Percentiles rank a stretch among this genome's conserved stretches.
phyloP scores from a whole-genome alignment of 257 asterid genomes.

The Penstemon eatonii region DNA sequence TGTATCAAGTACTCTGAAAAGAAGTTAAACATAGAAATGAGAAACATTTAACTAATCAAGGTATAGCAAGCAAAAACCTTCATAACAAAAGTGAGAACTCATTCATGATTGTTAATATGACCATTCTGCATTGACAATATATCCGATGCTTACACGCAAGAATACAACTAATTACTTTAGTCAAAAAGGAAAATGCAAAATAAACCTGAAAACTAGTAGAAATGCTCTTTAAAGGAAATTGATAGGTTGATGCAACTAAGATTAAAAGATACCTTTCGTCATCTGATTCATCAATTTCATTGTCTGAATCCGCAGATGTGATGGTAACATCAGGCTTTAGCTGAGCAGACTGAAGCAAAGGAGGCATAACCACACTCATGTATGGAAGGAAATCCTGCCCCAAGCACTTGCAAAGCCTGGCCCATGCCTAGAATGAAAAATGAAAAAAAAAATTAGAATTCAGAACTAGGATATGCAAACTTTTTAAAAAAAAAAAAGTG shows the following conservation, averaged over 20 bases:
- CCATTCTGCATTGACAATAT: background rate
- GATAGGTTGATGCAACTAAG: background rate
- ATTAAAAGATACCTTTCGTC: constrained; percentile 65
- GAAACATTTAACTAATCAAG: too few species aligned
- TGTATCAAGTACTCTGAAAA: too few species aligned
- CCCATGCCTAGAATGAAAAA: constrained; percentile 73
- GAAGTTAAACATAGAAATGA: too few species aligned
- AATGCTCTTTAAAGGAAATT: constrained; percentile 9
- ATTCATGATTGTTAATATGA: too few species aligned
- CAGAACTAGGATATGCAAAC: constrained; percentile 10
- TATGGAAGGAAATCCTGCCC: constrained; percentile 97
- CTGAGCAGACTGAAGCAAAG: constrained; percentile 91
- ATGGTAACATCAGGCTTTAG: constrained; percentile 89
- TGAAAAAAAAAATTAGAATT: constrained; percentile 8
- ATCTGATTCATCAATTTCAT: constrained; percentile 79
- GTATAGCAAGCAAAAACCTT: too few species aligned
- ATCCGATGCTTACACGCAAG: constrained; percentile 1
- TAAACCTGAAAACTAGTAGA: constrained; percentile 4
- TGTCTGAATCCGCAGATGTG: constrained; percentile 81
- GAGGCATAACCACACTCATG: constrained; percentile 94
- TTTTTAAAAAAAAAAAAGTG: constrained; percentile 3
- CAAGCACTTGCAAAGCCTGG: constrained; percentile 94
- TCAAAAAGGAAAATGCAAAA: constrained; percentile 14
- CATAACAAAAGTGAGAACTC: too few species aligned
- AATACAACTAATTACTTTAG: background rate